Conservation (phyloP, 2,329 filamentous ascomycete genomes). For the Colletotrichum melonis region DNA sequence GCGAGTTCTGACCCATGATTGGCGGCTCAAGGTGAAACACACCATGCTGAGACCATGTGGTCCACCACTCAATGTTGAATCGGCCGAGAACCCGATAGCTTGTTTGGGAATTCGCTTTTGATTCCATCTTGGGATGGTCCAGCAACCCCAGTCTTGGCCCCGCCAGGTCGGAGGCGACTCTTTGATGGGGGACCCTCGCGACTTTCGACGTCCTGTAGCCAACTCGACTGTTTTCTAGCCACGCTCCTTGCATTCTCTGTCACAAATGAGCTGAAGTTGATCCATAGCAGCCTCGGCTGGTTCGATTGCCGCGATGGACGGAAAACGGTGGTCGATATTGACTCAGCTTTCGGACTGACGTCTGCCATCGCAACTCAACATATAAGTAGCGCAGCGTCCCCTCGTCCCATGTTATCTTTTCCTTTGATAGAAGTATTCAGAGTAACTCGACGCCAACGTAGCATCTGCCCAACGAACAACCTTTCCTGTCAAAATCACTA, state of each 20-base stretch:
- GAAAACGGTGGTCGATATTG: background rate
- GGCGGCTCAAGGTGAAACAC: conserved; percentile 18
- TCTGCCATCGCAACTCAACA: conserved; percentile 25
- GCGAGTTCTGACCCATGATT: conserved; percentile 1
- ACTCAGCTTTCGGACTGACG: background rate
- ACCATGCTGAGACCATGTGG: background rate
- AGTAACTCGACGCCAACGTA: background rate
- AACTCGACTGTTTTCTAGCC: background rate
- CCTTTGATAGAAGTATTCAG: too few relatives aligned
- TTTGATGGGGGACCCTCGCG: background rate
- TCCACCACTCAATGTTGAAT: background rate
- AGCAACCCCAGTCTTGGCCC: background rate
- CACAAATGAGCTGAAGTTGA: conserved; percentile 3
- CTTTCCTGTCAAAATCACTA: background rate
- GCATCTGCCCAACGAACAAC: background rate
- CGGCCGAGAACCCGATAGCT: conserved; percentile 6
- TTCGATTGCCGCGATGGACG: background rate
- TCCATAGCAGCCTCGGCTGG: background rate
- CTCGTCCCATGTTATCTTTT: conserved; percentile 3
- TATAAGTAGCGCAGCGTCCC: conserved; percentile 14
- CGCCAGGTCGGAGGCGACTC: background rate
- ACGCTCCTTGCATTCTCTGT: background rate
- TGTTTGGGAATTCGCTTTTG: conserved; percentile 16
- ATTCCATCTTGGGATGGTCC: conserved; percentile 14
- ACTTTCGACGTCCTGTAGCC: background rate